A percentile compares a stretch with the other conserved stretches of the same genome.
Conservation (phyloP, 805 yeast species). For the Starmerella tilneyi region DNA sequence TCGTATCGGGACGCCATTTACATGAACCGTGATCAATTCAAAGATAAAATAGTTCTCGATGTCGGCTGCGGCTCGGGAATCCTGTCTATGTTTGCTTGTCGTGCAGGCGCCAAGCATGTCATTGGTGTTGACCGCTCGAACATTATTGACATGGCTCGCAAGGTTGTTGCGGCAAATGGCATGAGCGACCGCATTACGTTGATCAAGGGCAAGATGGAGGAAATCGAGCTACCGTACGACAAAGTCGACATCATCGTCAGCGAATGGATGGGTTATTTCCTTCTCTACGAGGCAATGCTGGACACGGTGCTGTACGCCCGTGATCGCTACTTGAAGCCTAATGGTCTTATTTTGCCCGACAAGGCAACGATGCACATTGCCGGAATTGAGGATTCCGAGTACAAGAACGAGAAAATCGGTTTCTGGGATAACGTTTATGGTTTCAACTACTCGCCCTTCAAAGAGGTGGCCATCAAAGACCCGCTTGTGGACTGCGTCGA, state of each 20-base stretch:
- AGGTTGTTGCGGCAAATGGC: constrained; percentile 77
- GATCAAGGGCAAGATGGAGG: constrained; percentile 88
- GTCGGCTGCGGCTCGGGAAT: constrained; percentile 99
- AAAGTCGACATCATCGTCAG: constrained; percentile 89
- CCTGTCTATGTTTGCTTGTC: constrained; percentile 93
- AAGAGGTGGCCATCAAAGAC: constrained; percentile 75
- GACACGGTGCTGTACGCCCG: constrained; percentile 92
- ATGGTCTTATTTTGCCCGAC: constrained; percentile 91
- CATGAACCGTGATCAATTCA: constrained; percentile 79
- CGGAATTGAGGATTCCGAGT: constrained; percentile 84
- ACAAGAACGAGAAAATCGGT: constrained; percentile 80
- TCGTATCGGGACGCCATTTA: constrained; percentile 86
- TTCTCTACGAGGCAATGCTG: constrained; percentile 93
- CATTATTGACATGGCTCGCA: constrained; percentile 91
- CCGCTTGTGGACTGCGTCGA: constrained; percentile 96
- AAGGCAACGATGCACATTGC: constrained; percentile 83
- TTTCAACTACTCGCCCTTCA: constrained; percentile 87
- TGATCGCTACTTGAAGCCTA: constrained; percentile 66
- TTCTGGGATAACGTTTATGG: constrained; percentile 98
- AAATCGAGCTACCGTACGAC: constrained; percentile 68
- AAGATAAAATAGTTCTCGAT: constrained; percentile 87
- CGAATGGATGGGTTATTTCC: constrained; percentile 99
- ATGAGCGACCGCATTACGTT: constrained; percentile 76
- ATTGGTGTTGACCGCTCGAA: constrained; percentile 95
- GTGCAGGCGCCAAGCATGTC: constrained; percentile 98